phyloP scores from a whole-genome alignment of 495 filamentous ascomycete genomes.

The Ramalina peruviana region DNA sequence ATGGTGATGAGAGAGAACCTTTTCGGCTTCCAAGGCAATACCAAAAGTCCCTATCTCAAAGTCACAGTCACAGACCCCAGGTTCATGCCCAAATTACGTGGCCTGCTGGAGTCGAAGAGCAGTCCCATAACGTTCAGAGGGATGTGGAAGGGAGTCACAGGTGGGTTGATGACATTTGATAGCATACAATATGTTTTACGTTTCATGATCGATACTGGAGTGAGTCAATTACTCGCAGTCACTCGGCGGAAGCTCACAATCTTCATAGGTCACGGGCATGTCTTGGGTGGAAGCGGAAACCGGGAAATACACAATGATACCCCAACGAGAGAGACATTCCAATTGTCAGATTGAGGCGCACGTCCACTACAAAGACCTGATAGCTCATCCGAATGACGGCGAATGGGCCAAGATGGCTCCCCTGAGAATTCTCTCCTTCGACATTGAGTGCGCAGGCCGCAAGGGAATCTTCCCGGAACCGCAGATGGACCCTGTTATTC shows the following conservation, averaged over 20 bases:
- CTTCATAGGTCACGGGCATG: slow-evolving; percentile 67
- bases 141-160: slow-evolving; percentile 64
- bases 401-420: slow-evolving; percentile 99
- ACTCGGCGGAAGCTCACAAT: background rate
- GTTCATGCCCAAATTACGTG: slow-evolving; percentile 56
- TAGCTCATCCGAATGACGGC: slow-evolving; percentile 77
- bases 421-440: slow-evolving; percentile 81
- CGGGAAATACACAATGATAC: slow-evolving; percentile 54
- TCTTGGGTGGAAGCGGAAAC: slow-evolving; percentile 87
- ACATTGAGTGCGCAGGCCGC: slow-evolving; percentile 96
- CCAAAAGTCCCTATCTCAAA: slow-evolving; percentile 83
- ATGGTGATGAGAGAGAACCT: slow-evolving; percentile 77
- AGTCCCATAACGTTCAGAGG: slow-evolving; percentile 78
- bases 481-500: slow-evolving; percentile 83
- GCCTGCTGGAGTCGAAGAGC: slow-evolving; percentile 42
- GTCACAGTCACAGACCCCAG: slow-evolving; percentile 84
- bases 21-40: slow-evolving; percentile 83
- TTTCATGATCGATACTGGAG: slow-evolving; percentile 93
- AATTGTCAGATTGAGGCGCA: slow-evolving; percentile 92
- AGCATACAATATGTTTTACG: slow-evolving; percentile 87
- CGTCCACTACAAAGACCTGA: slow-evolving; percentile 66
- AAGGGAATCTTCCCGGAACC: slow-evolving; percentile 96
- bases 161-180: slow-evolving; percentile 72
- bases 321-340: slow-evolving; percentile 49
- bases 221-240: slow-evolving; percentile 20